Percentiles rank a stretch among this genome's conserved stretches.
phyloP scores from a whole-genome alignment of 352 stramenopile genomes.

The Phytophthora multivora region DNA sequence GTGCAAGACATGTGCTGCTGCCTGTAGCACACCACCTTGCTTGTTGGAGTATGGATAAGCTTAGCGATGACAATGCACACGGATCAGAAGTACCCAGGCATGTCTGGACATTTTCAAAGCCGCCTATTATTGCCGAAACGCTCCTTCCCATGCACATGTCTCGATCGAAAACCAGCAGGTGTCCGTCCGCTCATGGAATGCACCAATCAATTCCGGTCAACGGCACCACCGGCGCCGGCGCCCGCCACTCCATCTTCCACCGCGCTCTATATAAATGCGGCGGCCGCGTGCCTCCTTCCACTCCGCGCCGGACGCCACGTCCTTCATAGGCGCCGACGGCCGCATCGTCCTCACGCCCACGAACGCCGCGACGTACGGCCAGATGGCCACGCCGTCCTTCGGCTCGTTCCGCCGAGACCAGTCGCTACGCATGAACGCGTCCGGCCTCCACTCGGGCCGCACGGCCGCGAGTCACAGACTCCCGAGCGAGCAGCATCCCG shows the following conservation, averaged over 20 bases:
- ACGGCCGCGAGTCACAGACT: background rate
- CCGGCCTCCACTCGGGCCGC: constrained; percentile 10
- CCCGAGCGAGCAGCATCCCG: constrained; percentile 1
- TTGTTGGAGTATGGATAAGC: no score
- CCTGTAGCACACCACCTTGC: no score
- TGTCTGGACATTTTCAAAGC: no score
- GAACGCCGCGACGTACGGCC: constrained; percentile 34
- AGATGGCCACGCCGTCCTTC: constrained; percentile 41
- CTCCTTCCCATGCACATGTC: constrained; percentile 19
- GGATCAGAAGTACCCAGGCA: background rate
- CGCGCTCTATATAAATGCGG: constrained; percentile 19
- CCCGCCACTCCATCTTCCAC: constrained; percentile 11
- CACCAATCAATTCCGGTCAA: background rate
- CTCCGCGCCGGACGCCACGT: constrained; percentile 2
- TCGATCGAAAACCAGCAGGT: constrained; percentile 6
- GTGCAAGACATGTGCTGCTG: no score
- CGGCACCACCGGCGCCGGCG: background rate
- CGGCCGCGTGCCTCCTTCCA: constrained; percentile 17
- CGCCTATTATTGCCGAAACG: constrained; percentile 2
- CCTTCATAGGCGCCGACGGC: constrained; percentile 39
- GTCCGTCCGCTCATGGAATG: background rate
- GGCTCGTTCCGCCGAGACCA: constrained; percentile 16
- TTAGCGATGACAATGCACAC: background rate
- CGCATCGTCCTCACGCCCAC: constrained; percentile 47
- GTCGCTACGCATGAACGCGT: constrained; percentile 19